Conservation (phyloP, 2,329 filamentous ascomycete species). For the Monilinia vaccinii-corymbosi region DNA sequence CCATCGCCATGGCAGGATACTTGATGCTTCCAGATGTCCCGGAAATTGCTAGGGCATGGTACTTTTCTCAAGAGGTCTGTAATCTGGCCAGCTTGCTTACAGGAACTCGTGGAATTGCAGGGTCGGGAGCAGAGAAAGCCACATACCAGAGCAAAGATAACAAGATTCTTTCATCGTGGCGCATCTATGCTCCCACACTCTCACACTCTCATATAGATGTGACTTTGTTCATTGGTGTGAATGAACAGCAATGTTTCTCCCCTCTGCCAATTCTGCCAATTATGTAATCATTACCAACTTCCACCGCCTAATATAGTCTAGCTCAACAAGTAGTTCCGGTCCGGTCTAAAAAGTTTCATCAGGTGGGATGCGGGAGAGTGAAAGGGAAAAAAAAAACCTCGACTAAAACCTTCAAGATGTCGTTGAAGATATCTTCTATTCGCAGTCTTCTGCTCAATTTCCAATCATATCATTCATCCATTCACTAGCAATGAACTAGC, state of each 20-base stretch:
- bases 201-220: no score
- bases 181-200: conserved; percentile 31
- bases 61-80: conserved; percentile 8
- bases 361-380: neutral
- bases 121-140: conserved; percentile 32
- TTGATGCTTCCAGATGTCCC: conserved; percentile 31
- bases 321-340: neutral
- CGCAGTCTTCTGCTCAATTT: neutral
- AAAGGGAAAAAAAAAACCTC: neutral
- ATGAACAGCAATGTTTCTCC: no score
- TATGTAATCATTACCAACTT: neutral
- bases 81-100: conserved; percentile 12
- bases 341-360: neutral
- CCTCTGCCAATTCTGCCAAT: neutral
- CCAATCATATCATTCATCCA: neutral
- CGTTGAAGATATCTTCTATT: neutral
- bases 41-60: conserved; percentile 18
- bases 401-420: conserved; percentile 10
- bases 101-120: conserved; percentile 26
- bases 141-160: conserved; percentile 31
- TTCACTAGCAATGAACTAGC: neutral
- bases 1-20: conserved; percentile 25
- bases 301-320: neutral
- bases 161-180: conserved; percentile 32
- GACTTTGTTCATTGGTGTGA: no score